Evolutionary conservation across 2,329 filamentous ascomycete species (phyloP).

Genomic region (Plenodomus tracheiphilus): DNA sequence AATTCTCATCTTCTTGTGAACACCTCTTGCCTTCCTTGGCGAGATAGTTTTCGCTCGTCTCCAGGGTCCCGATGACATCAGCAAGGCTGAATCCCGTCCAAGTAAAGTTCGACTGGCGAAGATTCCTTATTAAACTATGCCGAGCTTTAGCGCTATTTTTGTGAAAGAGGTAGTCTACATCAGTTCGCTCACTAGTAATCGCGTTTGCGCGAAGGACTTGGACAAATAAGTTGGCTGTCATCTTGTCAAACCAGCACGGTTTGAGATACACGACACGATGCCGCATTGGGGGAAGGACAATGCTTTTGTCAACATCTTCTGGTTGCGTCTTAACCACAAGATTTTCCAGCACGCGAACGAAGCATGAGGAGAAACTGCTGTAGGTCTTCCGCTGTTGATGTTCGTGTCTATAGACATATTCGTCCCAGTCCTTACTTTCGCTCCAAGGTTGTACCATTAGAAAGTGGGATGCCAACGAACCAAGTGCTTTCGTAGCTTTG

Average conservation of each 20-base stretch:
- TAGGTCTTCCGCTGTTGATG: constrained; percentile 58
- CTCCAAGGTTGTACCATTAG: constrained; percentile 79
- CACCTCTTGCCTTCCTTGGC: constrained; percentile 63
- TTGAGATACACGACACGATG: constrained; percentile 75
- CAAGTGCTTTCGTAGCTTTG: constrained; percentile 63
- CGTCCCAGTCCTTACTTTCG: constrained; percentile 71
- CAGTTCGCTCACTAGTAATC: constrained; percentile 81
- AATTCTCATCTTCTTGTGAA: constrained; percentile 60
- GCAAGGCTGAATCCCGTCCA: constrained; percentile 72
- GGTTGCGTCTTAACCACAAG: constrained; percentile 80
- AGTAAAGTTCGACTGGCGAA: constrained; percentile 84
- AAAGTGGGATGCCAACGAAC: constrained; percentile 67
- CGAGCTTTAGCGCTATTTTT: constrained; percentile 69
- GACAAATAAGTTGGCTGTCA: constrained; percentile 82
- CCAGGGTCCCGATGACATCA: constrained; percentile 66
- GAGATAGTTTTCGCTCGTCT: constrained; percentile 70
- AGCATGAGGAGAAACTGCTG: constrained; percentile 58
- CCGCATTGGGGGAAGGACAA: constrained; percentile 69
- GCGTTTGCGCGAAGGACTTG: constrained; percentile 85
- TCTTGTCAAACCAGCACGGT: constrained; percentile 80
- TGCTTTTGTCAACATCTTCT: constrained; percentile 67
- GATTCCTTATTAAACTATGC: constrained; percentile 71
- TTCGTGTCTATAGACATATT: constrained; percentile 64
- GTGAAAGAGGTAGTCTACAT: constrained; percentile 89
- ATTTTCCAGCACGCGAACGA: constrained; percentile 72